These are phyloP conservation scores for Phytopythium ostracodes DNA, from an alignment of 352 stramenopile genomes.

Conservation along the genomic window DNA sequence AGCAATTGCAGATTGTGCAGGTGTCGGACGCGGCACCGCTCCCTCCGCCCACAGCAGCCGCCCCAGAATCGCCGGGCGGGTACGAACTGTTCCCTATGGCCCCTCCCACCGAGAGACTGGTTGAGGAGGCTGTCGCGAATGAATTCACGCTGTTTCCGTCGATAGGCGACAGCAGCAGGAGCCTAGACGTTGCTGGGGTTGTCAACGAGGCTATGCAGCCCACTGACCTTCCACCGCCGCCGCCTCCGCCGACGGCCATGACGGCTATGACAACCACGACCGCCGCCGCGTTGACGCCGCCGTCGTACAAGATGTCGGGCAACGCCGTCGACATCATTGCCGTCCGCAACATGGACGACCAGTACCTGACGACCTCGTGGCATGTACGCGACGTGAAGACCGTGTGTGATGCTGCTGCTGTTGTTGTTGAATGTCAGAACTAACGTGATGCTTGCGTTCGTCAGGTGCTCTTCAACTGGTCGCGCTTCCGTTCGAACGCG, in stretches of 20 bases:
- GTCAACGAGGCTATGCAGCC: too few relatives aligned
- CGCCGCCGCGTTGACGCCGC: constrained; percentile 7
- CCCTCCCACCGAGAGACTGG: constrained; percentile 12
- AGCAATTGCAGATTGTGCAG: constrained; percentile 5
- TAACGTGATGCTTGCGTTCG: too few relatives aligned
- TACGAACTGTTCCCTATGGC: constrained; percentile 42
- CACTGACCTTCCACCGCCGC: not conserved
- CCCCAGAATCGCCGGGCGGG: constrained; percentile 18
- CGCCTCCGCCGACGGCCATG: not conserved
- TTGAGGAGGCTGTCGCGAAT: constrained; percentile 5
- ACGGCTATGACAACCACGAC: constrained; percentile 4
- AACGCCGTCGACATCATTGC: constrained; percentile 82
- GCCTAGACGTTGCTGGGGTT: not conserved
- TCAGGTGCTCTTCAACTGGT: constrained; percentile 67
- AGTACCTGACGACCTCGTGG: constrained; percentile 70
- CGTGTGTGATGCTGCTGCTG: not conserved
- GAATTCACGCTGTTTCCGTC: constrained; percentile 31
- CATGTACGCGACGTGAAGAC: constrained; percentile 33
- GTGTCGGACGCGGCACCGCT: not conserved
- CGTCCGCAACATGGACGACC: constrained; percentile 50
- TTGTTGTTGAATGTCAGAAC: not conserved
- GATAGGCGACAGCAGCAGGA: constrained; percentile 1
- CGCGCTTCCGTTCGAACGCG: constrained; percentile 56
- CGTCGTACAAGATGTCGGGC: constrained; percentile 64
- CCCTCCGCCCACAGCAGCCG: not conserved